Conservation (phyloP, 2,329 filamentous ascomycete genomes). For the Scedosporium aurantiacum region DNA sequence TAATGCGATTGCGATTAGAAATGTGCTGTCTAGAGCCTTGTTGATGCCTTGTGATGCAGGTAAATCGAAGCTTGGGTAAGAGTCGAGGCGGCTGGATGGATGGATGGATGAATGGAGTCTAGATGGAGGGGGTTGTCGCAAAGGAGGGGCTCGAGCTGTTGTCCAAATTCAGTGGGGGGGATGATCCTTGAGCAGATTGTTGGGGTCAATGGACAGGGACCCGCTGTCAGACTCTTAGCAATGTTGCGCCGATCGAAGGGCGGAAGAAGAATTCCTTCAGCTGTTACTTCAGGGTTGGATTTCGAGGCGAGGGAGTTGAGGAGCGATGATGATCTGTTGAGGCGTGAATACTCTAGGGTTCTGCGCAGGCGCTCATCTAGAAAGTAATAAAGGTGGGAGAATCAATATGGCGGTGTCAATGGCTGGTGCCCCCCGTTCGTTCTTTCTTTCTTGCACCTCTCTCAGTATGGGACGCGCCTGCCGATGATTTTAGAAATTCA, state of each 20-base stretch:
- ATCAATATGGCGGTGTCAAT: too few relatives aligned
- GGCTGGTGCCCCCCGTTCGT: too few relatives aligned
- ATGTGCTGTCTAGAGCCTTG: not conserved
- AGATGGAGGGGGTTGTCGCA: not conserved
- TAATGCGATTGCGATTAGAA: too few relatives aligned
- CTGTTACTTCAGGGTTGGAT: too few relatives aligned
- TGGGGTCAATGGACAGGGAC: not conserved
- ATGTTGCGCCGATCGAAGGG: not conserved
- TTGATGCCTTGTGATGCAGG: not conserved
- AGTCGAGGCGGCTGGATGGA: not conserved
- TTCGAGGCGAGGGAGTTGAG: too few relatives aligned
- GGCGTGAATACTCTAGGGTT: too few relatives aligned
- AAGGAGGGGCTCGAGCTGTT: slow-evolving; percentile 1
- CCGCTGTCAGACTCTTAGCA: not conserved
- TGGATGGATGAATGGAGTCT: not conserved
- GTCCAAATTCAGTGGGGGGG: not conserved
- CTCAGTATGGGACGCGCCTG: not conserved
- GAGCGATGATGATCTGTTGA: too few relatives aligned
- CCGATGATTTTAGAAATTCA: not conserved
- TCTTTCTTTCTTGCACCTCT: too few relatives aligned
- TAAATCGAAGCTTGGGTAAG: not conserved
- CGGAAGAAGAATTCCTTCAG: not conserved
- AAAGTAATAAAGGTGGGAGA: too few relatives aligned
- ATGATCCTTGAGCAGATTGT: not conserved
- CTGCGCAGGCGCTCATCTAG: too few relatives aligned